phyloP scores from a whole-genome alignment of 768 basidiomycete species.

The Rhodotorula sphaerocarpa region DNA sequence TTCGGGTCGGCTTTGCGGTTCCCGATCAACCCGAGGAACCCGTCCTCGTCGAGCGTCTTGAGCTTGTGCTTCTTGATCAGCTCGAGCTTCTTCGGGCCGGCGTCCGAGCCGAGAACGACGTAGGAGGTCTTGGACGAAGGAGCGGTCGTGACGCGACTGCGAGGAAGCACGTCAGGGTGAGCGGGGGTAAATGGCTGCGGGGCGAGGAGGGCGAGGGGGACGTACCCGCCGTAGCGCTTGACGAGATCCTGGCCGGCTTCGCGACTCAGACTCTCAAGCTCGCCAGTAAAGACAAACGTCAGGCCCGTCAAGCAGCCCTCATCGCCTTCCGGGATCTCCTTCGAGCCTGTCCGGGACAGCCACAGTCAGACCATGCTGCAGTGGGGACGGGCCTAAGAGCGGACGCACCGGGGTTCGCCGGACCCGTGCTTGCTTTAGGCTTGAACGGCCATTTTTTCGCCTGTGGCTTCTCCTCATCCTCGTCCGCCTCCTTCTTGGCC shows the following conservation, averaged over 20 bases:
- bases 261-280: slow-evolving; percentile 72
- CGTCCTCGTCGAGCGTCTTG: slow-evolving; percentile 72
- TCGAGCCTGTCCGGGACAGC: slow-evolving; percentile 49
- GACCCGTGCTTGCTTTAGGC: slow-evolving; percentile 42
- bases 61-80: slow-evolving; percentile 74
- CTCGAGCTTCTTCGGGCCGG: slow-evolving; percentile 79
- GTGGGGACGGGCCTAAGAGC: slow-evolving; percentile 41
- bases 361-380: slow-evolving; percentile 27
- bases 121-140: slow-evolving; percentile 85
- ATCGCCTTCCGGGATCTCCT: slow-evolving; percentile 62
- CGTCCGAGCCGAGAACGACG: slow-evolving; percentile 78
- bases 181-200: not conserved
- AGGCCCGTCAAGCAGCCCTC: slow-evolving; percentile 72
- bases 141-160: slow-evolving; percentile 71
- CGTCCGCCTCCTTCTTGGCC: slow-evolving; percentile 19
- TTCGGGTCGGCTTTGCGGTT: slow-evolving; percentile 57
- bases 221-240: slow-evolving; percentile 86
- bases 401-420: slow-evolving; percentile 54
- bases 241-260: slow-evolving; percentile 80
- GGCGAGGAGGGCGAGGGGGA: slow-evolving; percentile 7
- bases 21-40: slow-evolving; percentile 71
- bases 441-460: slow-evolving; percentile 44
- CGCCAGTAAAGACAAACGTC: slow-evolving; percentile 87
- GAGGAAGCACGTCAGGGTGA: slow-evolving; percentile 6
- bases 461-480: slow-evolving; percentile 36